Evolutionary conservation across 2,329 filamentous ascomycete genomes (phyloP).

Genomic region (Colletotrichum sp.): DNA sequence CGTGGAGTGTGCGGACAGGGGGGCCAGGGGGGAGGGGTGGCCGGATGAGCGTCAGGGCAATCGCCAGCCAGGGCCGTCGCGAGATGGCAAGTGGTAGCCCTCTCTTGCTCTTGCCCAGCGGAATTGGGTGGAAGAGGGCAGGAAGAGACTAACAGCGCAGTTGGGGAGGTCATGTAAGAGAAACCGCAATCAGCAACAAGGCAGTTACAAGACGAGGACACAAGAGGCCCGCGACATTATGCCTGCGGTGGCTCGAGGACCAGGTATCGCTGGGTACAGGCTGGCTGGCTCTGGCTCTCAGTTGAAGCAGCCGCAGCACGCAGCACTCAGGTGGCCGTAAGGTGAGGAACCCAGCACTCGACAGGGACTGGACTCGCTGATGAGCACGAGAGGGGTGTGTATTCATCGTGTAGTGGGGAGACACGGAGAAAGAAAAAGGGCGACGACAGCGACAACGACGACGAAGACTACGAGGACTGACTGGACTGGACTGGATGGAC

Average conservation of each 20-base stretch:
- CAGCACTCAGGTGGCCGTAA: background rate
- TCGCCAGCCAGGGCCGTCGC: background rate
- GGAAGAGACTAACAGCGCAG: background rate
- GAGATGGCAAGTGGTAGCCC: background rate
- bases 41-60: background rate
- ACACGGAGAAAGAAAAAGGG: background rate
- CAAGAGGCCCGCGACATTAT: background rate
- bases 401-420: background rate
- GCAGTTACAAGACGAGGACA: background rate
- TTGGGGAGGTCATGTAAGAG: background rate
- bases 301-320: background rate
- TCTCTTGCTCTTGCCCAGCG: background rate
- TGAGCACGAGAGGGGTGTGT: background rate
- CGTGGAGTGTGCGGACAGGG: background rate
- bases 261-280: background rate
- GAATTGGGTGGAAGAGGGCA: background rate
- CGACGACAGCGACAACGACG: background rate
- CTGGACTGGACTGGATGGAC: background rate
- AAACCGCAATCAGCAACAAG: background rate
- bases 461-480: background rate
- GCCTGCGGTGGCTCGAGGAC: background rate
- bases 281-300: background rate
- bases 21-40: background rate
- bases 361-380: background rate
- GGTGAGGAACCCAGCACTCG: background rate